Evolutionary conservation across 805 yeast genomes (phyloP).

Genomic region (Nakazawaea ishiwadae): DNA sequence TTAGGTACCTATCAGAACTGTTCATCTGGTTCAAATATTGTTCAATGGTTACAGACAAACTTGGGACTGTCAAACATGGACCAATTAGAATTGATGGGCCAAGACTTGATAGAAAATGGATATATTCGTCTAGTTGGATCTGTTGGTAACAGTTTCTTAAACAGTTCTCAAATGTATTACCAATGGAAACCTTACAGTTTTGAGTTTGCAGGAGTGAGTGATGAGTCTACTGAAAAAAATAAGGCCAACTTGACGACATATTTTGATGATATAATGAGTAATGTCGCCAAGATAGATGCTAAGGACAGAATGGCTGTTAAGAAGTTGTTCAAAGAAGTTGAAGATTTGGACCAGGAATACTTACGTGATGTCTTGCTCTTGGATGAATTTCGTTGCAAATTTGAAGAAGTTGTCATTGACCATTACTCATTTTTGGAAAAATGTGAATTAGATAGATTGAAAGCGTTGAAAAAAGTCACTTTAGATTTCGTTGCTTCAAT

Average conservation of each 20-base stretch:
- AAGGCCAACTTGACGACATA: slow-evolving; percentile 10
- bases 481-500: slow-evolving; percentile 67
- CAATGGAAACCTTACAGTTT: slow-evolving; percentile 78
- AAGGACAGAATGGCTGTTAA: slow-evolving; percentile 47
- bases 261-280: slow-evolving; percentile 11
- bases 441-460: slow-evolving; percentile 74
- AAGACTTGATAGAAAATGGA: slow-evolving; percentile 58
- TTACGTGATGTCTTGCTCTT: slow-evolving; percentile 48
- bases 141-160: slow-evolving; percentile 57
- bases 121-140: slow-evolving; percentile 63
- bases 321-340: slow-evolving; percentile 52
- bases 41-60: slow-evolving; percentile 52
- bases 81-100: slow-evolving; percentile 70
- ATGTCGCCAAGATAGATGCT: slow-evolving; percentile 8
- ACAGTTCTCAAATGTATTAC: slow-evolving; percentile 66
- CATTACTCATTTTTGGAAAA: slow-evolving; percentile 75
- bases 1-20: slow-evolving; percentile 64
- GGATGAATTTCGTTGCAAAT: slow-evolving; percentile 64
- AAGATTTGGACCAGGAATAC: slow-evolving; percentile 52
- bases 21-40: slow-evolving; percentile 56
- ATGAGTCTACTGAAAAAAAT: slow-evolving; percentile 21
- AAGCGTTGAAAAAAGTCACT: slow-evolving; percentile 71
- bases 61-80: slow-evolving; percentile 37
- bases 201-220: slow-evolving; percentile 37
- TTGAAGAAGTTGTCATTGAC: slow-evolving; percentile 70